Conservation (phyloP, 2,329 filamentous ascomycete species). For the Nemania sp. region DNA sequence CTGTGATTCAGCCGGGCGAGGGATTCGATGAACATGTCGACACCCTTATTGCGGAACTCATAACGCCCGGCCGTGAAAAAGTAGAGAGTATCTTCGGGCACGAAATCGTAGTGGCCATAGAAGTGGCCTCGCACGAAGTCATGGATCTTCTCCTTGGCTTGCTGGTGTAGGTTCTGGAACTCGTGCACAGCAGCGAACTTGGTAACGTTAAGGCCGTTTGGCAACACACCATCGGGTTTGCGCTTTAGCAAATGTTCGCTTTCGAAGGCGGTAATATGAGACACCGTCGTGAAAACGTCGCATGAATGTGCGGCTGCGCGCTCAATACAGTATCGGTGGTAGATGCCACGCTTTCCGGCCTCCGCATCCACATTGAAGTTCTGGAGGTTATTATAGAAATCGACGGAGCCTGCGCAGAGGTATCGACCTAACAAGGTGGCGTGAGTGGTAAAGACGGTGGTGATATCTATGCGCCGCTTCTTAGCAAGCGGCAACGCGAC, state of each 20-base stretch:
- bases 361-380: slow-evolving; percentile 96
- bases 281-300: slow-evolving; percentile 98
- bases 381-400: slow-evolving; percentile 99
- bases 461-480: slow-evolving; percentile 93
- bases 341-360: slow-evolving; percentile 96
- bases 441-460: slow-evolving; percentile 98
- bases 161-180: slow-evolving; percentile 97
- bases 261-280: slow-evolving; percentile 97
- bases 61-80: slow-evolving; percentile 97
- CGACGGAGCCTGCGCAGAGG: slow-evolving; percentile 93
- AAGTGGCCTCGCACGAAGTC: slow-evolving; percentile 98
- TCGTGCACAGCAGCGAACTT: slow-evolving; percentile 99
- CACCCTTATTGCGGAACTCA: slow-evolving; percentile 97
- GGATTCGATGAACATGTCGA: slow-evolving; percentile 99
- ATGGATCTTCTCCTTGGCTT: slow-evolving; percentile 96
- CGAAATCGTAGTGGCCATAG: slow-evolving; percentile 97
- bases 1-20: slow-evolving; percentile 92
- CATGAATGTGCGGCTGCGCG: slow-evolving; percentile 87
- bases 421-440: slow-evolving; percentile 94
- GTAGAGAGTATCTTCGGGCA: slow-evolving; percentile 94
- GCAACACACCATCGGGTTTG: slow-evolving; percentile 94
- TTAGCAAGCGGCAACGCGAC: slow-evolving; percentile 90
- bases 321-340: slow-evolving; percentile 98
- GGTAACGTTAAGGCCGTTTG: slow-evolving; percentile 96
- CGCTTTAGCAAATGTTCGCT: slow-evolving; percentile 96